Evolutionary conservation across 225 moss, liverwort and hornwort species (phyloP).

Genomic region (Takakia lepidozioides): DNA sequence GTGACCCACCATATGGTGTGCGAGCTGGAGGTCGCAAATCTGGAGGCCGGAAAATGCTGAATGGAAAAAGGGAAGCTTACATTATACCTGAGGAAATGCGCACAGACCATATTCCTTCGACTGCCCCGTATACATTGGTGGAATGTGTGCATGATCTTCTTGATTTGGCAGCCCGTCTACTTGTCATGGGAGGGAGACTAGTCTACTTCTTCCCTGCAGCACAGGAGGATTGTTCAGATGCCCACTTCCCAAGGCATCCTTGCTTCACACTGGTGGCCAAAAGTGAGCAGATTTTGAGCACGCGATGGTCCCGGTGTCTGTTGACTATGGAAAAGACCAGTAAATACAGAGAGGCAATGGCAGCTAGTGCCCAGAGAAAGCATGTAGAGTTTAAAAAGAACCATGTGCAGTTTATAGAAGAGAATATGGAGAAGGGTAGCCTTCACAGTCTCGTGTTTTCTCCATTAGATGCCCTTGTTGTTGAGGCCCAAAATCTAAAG

Average conservation of each 20-base stretch:
- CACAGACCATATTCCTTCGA: conserved; percentile 86
- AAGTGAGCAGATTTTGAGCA: conserved; percentile 91
- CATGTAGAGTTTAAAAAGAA: conserved; percentile 65
- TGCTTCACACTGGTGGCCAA: conserved; percentile 76
- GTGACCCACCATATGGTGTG: conserved; percentile 95
- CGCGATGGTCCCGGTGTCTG: conserved; percentile 83
- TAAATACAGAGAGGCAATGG: conserved; percentile 52
- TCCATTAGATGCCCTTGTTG: too few species aligned
- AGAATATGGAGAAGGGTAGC: conserved; percentile 61
- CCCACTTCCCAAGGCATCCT: conserved; percentile 79
- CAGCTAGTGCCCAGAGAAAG: conserved; percentile 39
- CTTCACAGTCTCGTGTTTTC: conserved; percentile 77
- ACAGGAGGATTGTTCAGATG: conserved; percentile 68
- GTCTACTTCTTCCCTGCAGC: conserved; percentile 94
- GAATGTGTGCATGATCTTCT: conserved; percentile 92
- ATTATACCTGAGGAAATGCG: conserved; percentile 67
- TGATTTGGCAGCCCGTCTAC: conserved; percentile 74
- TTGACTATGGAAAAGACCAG: conserved; percentile 86
- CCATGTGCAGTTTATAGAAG: conserved; percentile 65
- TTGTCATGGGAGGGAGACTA: conserved; percentile 79
- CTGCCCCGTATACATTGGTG: conserved; percentile 83
- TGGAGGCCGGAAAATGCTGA: conserved; percentile 89
- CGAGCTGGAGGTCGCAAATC: conserved; percentile 97
- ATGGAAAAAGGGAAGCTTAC: conserved; percentile 80
- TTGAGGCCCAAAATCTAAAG: conserved; percentile 32